Evolutionary conservation across 345 rosid species (phyloP).

Genomic region (Iberis pinnata): DNA sequence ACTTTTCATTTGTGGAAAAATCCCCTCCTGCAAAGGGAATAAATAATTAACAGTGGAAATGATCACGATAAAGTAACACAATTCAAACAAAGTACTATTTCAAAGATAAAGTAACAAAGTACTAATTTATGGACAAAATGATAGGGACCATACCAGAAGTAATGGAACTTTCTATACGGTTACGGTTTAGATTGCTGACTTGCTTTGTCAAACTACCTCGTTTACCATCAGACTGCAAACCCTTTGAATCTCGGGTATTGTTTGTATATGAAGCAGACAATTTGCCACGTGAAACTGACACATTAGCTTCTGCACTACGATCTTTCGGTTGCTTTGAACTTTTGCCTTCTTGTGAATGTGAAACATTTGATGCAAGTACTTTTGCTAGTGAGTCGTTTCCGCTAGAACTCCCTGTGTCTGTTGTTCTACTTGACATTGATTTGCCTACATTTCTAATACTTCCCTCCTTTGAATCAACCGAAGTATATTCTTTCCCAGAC

Average conservation of each 20-base stretch:
- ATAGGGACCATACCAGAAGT: constrained; percentile 47
- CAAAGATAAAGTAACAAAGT: not conserved
- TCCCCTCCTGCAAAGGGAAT: constrained; percentile 39
- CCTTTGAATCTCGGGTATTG: constrained; percentile 47
- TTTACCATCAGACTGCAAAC: constrained; percentile 54
- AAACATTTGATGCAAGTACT: constrained; percentile 40
- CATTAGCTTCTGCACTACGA: constrained; percentile 35
- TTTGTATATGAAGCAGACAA: constrained; percentile 34
- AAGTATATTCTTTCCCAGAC: constrained; percentile 38
- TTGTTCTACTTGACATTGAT: constrained; percentile 59
- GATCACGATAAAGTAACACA: not conserved
- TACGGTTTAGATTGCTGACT: constrained; percentile 41
- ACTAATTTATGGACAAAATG: constrained; percentile 7
- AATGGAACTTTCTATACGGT: constrained; percentile 39
- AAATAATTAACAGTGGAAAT: not conserved
- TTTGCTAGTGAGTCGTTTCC: constrained; percentile 52
- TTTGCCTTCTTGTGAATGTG: constrained; percentile 50
- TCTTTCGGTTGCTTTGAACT: constrained; percentile 54
- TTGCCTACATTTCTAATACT: constrained; percentile 48
- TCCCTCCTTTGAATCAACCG: constrained; percentile 51
- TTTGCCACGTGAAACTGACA: constrained; percentile 43
- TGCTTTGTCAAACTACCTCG: constrained; percentile 45
- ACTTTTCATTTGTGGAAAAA: constrained; percentile 35
- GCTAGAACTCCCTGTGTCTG: constrained; percentile 40
- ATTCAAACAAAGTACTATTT: not conserved